Evolutionary conservation across 164 flowering plant genomes (phyloP).

Genomic region (Chloranthus sessilifolius): DNA sequence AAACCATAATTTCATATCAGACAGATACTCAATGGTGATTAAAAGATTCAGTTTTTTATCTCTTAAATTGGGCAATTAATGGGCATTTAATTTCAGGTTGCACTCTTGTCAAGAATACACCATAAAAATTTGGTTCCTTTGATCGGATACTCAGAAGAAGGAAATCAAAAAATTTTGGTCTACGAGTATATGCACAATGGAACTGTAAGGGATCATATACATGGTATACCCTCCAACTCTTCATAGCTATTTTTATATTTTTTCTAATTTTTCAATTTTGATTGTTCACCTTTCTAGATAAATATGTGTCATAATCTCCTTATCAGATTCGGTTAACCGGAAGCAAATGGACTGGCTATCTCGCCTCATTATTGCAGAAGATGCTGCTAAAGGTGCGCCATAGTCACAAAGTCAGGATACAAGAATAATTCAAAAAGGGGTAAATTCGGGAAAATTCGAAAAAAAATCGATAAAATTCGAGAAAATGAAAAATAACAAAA

Average conservation of each 20-base stretch:
- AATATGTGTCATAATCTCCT: constrained; percentile 16
- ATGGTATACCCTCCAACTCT: constrained; percentile 37
- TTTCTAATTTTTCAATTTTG: not conserved
- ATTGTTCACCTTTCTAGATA: not conserved
- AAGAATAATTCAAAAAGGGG: too few relatives aligned
- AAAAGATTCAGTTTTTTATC: too few relatives aligned
- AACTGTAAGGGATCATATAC: constrained; percentile 74
- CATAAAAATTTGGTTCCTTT: constrained; percentile 92
- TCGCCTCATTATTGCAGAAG: constrained; percentile 82
- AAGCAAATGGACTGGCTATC: constrained; percentile 73
- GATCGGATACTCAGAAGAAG: constrained; percentile 89
- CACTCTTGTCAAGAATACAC: constrained; percentile 90
- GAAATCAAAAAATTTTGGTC: constrained; percentile 61
- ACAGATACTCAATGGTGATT: too few relatives aligned
- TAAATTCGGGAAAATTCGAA: too few relatives aligned
- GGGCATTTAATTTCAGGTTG: constrained; percentile 55
- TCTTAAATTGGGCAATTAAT: too few relatives aligned
- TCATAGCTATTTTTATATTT: not conserved
- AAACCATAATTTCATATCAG: too few relatives aligned
- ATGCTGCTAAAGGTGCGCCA: constrained; percentile 91
- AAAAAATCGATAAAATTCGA: too few relatives aligned
- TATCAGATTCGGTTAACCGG: constrained; percentile 48
- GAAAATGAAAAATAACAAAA: too few relatives aligned
- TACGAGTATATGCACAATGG: constrained; percentile 99
- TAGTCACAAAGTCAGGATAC: too few relatives aligned